Evolutionary conservation across 345 rosid species (phyloP).

Genomic region (Boechera retrofracta): DNA sequence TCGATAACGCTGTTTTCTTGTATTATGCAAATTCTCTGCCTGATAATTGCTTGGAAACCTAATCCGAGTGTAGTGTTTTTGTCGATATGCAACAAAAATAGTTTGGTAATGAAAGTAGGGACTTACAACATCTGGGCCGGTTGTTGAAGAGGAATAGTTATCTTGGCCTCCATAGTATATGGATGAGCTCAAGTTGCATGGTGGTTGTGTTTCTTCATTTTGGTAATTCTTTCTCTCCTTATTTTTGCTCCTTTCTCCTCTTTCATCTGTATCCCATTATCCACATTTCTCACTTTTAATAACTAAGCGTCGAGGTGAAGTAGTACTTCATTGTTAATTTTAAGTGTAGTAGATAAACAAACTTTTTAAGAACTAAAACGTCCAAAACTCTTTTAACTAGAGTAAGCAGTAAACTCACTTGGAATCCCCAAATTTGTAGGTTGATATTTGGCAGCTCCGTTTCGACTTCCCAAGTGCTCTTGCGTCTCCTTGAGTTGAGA

Average conservation of each 20-base stretch:
- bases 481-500: constrained; percentile 40
- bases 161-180: constrained; percentile 96
- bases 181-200: constrained; percentile 81
- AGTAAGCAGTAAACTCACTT: constrained; percentile 33
- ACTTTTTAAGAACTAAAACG: neutral
- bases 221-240: constrained; percentile 49
- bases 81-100: neutral
- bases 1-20: neutral
- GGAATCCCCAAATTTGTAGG: constrained; percentile 46
- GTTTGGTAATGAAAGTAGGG: constrained; percentile 39
- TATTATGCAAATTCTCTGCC: neutral
- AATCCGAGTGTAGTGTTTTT: neutral
- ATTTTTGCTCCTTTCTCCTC: constrained; percentile 47
- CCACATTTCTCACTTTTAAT: constrained; percentile 16
- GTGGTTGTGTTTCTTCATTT: constrained; percentile 65
- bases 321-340: constrained; percentile 11
- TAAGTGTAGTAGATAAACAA: neutral
- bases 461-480: constrained; percentile 49
- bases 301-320: neutral
- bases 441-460: constrained; percentile 47
- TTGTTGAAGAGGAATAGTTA: constrained; percentile 64
- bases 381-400: neutral
- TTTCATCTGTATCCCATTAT: constrained; percentile 32
- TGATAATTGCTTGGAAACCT: constrained; percentile 16
- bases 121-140: constrained; percentile 48